Evolutionary conservation across 805 yeast genomes (phyloP), one percentile per base, ranked within the genome.

Genomic region (Tetrapisispora namnaoensis): DNA sequence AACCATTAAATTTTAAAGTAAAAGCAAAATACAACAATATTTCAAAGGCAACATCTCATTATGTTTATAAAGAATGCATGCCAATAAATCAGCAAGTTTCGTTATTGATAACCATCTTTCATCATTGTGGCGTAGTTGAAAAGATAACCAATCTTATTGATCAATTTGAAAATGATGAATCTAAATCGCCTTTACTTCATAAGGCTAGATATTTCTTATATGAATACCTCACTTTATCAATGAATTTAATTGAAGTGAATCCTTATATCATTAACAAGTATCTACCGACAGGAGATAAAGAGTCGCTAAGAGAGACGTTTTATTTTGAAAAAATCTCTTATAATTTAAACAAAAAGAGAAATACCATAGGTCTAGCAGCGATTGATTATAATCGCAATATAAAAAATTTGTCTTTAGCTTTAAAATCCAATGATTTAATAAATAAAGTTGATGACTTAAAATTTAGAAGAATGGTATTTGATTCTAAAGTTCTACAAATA

Each of bases 401-500:
- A 5, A 52, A 53, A 45, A 48, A 49, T 27, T 56, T 58, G 45
- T 54, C 66, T 1, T 57, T 57, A 42, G 52, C 50, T 6, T 52
- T 59, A 16, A 58, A 58, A 34, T 58, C 55, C n/a, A 56, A 49
- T 21, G 53, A 61, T 2, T 48, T 63, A 28, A 53, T 56, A 3
- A 56, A 55, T 13, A 57, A 58, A 35, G 70, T 77, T 40, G 93
- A 85, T 56, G 96, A 87, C 45, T 53, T 70, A 0, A 82, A 81
- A 48, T 77, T 90, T 58, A 81, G 83, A 54, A 73, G 75, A 47
- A 70, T 86, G 67, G 72, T 93, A 7, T 68, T 70, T 28, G 82
- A 82, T 44, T 80, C 95, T 0, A 80, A 75, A 53, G 89, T 93
- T 1, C 65, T 88, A 37, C 75, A 83, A 4, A 81, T 95, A 0